phyloP scores from a whole-genome alignment of 257 asterid genomes.

The Solanum tarijense region DNA sequence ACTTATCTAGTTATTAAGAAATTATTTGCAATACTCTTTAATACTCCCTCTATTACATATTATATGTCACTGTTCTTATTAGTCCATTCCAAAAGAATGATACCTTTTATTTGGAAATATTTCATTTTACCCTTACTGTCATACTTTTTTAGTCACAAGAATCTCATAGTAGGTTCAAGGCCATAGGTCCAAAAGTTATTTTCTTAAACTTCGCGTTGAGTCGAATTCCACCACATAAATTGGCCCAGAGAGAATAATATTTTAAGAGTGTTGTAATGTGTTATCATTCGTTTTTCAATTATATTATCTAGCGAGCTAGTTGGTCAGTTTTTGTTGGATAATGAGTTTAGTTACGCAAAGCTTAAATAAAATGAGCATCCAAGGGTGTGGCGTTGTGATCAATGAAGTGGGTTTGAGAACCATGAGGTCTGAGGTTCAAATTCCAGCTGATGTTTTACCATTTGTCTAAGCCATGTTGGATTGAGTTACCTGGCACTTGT shows the following conservation, averaged over 20 bases:
- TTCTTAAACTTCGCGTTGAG: not conserved
- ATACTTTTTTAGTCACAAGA: no score
- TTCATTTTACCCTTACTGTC: no score
- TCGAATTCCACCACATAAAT: not conserved
- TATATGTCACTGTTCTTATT: not conserved
- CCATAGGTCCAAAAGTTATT: no score
- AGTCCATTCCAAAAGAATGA: not conserved
- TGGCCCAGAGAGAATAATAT: no score
- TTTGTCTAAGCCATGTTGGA: no score
- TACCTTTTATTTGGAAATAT: no score
- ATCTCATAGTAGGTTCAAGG: no score
- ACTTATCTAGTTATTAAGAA: not conserved
- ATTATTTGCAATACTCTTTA: not conserved
- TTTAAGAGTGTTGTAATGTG: not conserved
- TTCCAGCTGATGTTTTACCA: not conserved
- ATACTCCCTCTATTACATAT: not conserved
- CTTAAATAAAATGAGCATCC: not conserved
- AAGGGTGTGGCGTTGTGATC: not conserved
- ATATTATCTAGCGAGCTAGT: not conserved
- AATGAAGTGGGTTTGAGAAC: not conserved
- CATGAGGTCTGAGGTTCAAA: not conserved
- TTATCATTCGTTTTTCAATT: not conserved
- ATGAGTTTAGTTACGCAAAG: not conserved
- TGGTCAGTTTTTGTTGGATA: not conserved
- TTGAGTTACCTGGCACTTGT: not conserved